Evolutionary conservation across 1,139 yeast species (phyloP).

Genomic region (Spencermartinsiella ligniputridi): DNA sequence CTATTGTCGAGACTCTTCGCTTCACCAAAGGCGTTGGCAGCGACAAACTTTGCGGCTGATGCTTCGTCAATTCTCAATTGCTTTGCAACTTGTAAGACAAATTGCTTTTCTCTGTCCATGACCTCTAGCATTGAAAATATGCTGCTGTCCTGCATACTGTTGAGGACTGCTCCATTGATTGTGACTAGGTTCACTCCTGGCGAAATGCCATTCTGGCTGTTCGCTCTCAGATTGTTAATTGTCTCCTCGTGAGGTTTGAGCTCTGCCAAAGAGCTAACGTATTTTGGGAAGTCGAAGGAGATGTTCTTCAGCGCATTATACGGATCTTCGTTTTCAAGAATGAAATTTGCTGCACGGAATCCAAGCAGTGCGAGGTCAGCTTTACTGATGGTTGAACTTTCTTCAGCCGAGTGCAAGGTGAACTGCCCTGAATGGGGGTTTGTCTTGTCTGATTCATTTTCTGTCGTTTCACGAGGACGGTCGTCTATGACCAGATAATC

Average conservation of each 20-base stretch:
- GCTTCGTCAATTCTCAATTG: conserved; percentile 10
- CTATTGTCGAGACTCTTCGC: conserved; percentile 3
- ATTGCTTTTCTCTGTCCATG: conserved; percentile 30
- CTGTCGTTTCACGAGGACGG: conserved; percentile 35
- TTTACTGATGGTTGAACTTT: conserved; percentile 22
- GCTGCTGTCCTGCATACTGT: conserved; percentile 24
- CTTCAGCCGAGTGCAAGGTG: conserved; percentile 18
- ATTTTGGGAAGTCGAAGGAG: conserved; percentile 34
- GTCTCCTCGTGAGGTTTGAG: conserved; percentile 20
- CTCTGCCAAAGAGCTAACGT: conserved; percentile 24
- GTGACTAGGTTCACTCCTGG: conserved; percentile 35
- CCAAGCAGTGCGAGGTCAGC: conserved; percentile 31
- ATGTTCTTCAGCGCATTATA: conserved; percentile 32
- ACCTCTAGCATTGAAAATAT: conserved; percentile 29
- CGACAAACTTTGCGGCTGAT: conserved; percentile 18
- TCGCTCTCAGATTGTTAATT: conserved; percentile 22
- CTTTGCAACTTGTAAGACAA: conserved; percentile 22
- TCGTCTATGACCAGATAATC: conserved; percentile 65
- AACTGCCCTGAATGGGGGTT: conserved; percentile 8
- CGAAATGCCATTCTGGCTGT: conserved; percentile 19
- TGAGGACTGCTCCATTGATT: conserved; percentile 35
- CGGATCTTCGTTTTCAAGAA: conserved; percentile 26
- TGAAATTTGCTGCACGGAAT: conserved; percentile 29
- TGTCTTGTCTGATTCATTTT: conserved; percentile 15
- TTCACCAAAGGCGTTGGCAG: conserved; percentile 19